Evolutionary conservation across 2,329 filamentous ascomycete genomes (phyloP).

Genomic region (Cryphonectria nitschkei): DNA sequence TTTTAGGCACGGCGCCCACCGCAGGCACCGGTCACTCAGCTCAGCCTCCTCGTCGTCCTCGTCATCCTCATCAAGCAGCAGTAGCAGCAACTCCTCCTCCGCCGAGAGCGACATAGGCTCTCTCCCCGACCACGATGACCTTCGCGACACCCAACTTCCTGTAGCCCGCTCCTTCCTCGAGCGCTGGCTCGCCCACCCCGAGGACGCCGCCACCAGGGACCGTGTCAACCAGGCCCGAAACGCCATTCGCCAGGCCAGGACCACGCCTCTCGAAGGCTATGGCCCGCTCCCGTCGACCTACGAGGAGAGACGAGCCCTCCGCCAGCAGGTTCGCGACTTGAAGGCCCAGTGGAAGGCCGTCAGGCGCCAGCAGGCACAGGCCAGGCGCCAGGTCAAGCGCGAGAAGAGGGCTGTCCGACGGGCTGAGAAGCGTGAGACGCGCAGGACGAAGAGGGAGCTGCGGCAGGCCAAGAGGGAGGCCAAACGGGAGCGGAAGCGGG

Average conservation of each 20-base stretch:
- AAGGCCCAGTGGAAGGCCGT: conserved; percentile 48
- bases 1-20: conserved; percentile 24
- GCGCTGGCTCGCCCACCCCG: conserved; percentile 54
- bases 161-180: conserved; percentile 48
- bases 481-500: conserved; percentile 35
- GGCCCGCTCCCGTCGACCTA: conserved; percentile 20
- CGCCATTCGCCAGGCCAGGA: conserved; percentile 48
- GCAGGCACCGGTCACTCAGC: conserved; percentile 33
- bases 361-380: conserved; percentile 42
- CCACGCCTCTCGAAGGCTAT: conserved; percentile 14
- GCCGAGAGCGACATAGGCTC: conserved; percentile 53
- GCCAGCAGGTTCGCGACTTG: conserved; percentile 50
- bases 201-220: conserved; percentile 52
- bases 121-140: conserved; percentile 56
- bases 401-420: conserved; percentile 39
- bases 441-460: conserved; percentile 38
- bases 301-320: conserved; percentile 37
- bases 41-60: conserved; percentile 40
- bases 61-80: conserved; percentile 37
- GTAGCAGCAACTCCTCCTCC: conserved; percentile 41
- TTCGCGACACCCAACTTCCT: conserved; percentile 53
- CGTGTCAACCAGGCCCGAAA: conserved; percentile 47
- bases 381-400: conserved; percentile 38
- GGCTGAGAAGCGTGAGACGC: conserved; percentile 37
- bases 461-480: conserved; percentile 38